A percentile compares a stretch with the other conserved stretches of the same genome.
Conservation (phyloP, 2,329 filamentous ascomycete genomes). For the Aspergillus eucalypticola region DNA sequence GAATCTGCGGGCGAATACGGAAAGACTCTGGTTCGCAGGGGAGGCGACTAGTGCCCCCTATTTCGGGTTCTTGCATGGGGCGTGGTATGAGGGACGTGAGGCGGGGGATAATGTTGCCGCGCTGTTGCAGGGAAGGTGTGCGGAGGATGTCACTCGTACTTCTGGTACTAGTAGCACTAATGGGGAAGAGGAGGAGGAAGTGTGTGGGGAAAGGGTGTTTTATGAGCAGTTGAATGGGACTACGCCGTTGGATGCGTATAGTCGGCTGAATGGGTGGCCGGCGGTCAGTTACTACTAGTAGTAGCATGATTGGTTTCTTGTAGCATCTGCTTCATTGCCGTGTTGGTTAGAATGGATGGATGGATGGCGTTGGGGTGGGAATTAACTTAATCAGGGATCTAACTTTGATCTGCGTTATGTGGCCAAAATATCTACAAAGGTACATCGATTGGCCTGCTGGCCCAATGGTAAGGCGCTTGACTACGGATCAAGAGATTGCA, state of each 20-base stretch:
- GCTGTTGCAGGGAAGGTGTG: constrained; percentile 25
- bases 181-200: constrained; percentile 10
- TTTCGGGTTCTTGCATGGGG: constrained; percentile 66
- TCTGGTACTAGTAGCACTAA: too few relatives aligned
- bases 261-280: constrained; percentile 32
- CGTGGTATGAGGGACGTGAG: constrained; percentile 58
- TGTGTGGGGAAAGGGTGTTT: constrained; percentile 25
- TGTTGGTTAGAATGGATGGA: neutral
- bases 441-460: constrained; percentile 19
- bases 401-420: neutral
- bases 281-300: constrained; percentile 10
- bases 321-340: neutral
- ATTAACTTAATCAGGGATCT: neutral
- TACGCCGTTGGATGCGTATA: constrained; percentile 31
- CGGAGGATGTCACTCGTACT: neutral
- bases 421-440: too few relatives aligned
- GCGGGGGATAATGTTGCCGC: constrained; percentile 39
- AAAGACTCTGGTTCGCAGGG: constrained; percentile 64
- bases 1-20: constrained; percentile 66
- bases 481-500: constrained; percentile 55
- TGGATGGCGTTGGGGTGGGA: neutral
- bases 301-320: constrained; percentile 24
- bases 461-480: constrained; percentile 55
- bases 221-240: constrained; percentile 34
- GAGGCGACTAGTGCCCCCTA: constrained; percentile 65